Percentiles rank a stretch among this genome's conserved stretches.
Evolutionary conservation across 139 green algal genomes (phyloP).

Genomic region (Trebouxia sp.): DNA sequence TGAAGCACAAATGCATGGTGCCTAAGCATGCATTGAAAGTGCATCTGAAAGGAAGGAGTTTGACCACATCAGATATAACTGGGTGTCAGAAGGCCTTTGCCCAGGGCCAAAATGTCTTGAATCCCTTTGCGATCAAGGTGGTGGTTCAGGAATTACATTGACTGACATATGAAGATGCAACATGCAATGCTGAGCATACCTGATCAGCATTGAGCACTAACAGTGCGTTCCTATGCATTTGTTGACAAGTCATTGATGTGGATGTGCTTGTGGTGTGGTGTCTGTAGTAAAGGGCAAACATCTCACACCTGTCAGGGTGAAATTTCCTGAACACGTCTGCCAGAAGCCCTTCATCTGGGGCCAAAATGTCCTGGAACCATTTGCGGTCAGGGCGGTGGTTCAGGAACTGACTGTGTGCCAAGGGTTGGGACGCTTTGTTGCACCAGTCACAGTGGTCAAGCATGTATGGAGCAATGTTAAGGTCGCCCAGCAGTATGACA

Average conservation of each 20-base stretch:
- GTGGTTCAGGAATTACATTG: slow-evolving; percentile 17
- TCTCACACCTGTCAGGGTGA: neutral
- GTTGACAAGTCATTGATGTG: too few species aligned
- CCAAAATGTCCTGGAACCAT: slow-evolving; percentile 44
- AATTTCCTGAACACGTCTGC: slow-evolving; percentile 52
- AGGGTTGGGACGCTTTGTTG: neutral
- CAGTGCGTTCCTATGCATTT: too few species aligned
- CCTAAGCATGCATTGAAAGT: too few species aligned
- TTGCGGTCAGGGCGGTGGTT: slow-evolving; percentile 34
- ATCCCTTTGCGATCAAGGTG: slow-evolving; percentile 48
- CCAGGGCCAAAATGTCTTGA: slow-evolving; percentile 20
- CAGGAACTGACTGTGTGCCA: slow-evolving; percentile 12
- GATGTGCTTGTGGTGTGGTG: too few species aligned
- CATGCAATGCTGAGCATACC: too few species aligned
- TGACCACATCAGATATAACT: too few species aligned
- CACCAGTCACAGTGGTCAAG: slow-evolving; percentile 48
- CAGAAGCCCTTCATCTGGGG: slow-evolving; percentile 19
- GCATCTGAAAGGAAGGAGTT: too few species aligned
- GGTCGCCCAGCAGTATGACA: slow-evolving; percentile 65
- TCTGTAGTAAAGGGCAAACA: neutral
- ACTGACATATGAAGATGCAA: too few species aligned
- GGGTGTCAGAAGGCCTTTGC: slow-evolving; percentile 31
- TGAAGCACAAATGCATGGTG: too few species aligned
- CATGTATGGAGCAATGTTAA: slow-evolving; percentile 63
- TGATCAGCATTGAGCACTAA: too few species aligned